These are phyloP conservation scores for Eucalyptus marginata DNA, from an alignment of 345 rosid genomes.

Conservation along the genomic window DNA sequence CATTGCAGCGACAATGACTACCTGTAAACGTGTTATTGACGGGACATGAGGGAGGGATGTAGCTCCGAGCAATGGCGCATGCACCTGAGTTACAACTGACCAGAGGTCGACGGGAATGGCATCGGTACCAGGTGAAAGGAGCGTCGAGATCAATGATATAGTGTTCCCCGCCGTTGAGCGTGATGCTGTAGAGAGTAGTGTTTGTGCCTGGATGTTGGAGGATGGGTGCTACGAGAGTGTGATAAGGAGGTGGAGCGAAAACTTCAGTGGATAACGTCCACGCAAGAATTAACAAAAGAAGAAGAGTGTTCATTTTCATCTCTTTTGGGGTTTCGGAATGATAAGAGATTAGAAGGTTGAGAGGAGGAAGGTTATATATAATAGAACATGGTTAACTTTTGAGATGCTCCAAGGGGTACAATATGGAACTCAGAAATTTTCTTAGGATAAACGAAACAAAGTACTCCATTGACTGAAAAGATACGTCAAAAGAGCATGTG, in stretches of 20 bases:
- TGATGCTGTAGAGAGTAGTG: background rate
- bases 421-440: no score
- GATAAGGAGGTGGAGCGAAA: background rate
- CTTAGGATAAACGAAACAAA: no score
- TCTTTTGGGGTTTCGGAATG: no score
- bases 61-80: background rate
- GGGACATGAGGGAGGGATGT: background rate
- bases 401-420: no score
- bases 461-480: no score
- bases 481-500: no score
- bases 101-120: background rate
- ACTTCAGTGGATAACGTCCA: no score
- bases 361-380: no score
- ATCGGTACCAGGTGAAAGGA: background rate
- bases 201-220: background rate
- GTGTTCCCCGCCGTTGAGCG: background rate
- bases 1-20: background rate
- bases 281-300: no score
- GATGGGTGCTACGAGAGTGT: background rate
- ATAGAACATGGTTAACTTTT: no score
- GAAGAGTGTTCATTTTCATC: no score
- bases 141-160: background rate
- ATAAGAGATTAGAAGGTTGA: no score
- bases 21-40: background rate
- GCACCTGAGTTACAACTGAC: background rate